Base-by-base conservation (phyloP, 1,284 basidiomycete genomes). In the Phylloporus sp. region DNA sequence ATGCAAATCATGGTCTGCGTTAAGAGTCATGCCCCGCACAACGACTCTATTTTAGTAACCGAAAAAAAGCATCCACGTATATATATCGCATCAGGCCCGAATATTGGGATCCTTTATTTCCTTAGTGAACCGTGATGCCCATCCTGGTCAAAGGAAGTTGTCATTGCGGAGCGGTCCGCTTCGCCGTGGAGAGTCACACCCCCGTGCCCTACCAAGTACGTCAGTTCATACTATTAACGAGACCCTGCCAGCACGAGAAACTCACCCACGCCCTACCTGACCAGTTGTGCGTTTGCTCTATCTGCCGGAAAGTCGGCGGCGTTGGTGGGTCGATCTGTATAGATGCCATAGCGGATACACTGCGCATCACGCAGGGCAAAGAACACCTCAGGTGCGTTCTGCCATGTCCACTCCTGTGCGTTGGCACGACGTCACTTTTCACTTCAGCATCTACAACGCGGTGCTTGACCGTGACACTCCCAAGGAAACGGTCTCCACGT, bases 251-350 rank as follows among this genome's bases (percentile, higher is more conserved):
- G n/a, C n/a, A n/a, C n/a, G n/a, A n/a, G n/a, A n/a, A n/a, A n/a
- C n/a, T 49, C 26, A 49, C n/a, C n/a, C n/a, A n/a, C n/a, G n/a
- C 12, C 26, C 20, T 8, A 29, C 34, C 47, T 31, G 18, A 39
- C 24, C 29, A 86, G 84, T 70, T 88, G 29, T 88, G 87, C 67
- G 60, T 83, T 15, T 88, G 86, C 68, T 87, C 86, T 32, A 87
- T 89, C 65, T 88, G 87, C 68, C 82, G 87, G 62, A 88, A 88
- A 71, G 84, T 86, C 15, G 86, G 86, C 46, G 87, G 86, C 22
- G 75, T 76, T 0, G 86, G 86, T 24, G 87, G 86, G 0, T 84
- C 85, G 4, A 80, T 88, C 69, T 88, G 87, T 64, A 81, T 88
- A 26, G 82, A 84, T 31, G 87, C 81, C 2, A 72, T 81, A 58